Percentiles rank a stretch among this genome's conserved stretches.
Conservation (phyloP, 805 yeast species). For the Diddensiella transvaalensis region DNA sequence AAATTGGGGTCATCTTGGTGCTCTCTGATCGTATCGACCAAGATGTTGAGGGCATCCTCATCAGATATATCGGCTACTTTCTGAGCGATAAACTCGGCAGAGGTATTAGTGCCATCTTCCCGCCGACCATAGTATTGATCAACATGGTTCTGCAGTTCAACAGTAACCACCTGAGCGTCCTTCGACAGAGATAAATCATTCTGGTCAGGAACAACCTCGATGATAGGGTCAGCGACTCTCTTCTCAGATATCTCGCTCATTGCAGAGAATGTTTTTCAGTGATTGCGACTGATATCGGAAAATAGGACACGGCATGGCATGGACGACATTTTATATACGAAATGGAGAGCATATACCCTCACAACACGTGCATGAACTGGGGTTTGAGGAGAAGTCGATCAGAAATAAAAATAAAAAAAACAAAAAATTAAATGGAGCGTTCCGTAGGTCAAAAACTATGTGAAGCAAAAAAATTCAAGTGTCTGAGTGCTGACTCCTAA, state of each 20-base stretch:
- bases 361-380: too few relatives aligned
- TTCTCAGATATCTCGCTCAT: not conserved
- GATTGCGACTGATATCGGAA: not conserved
- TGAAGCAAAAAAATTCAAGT: too few relatives aligned
- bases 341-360: not conserved
- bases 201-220: not conserved
- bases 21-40: constrained; percentile 39
- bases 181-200: too few relatives aligned
- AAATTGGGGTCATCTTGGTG: constrained; percentile 50
- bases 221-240: not conserved
- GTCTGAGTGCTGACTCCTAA: too few relatives aligned
- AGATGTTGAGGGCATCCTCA: constrained; percentile 40
- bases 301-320: not conserved
- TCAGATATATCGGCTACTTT: constrained; percentile 24
- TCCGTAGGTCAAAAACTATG: too few relatives aligned
- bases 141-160: constrained; percentile 1
- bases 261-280: not conserved
- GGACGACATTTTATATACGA: not conserved
- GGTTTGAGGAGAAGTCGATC: too few relatives aligned
- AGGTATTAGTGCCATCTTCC: not conserved
- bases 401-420: too few relatives aligned
- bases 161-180: not conserved
- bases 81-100: constrained; percentile 8
- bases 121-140: not conserved
- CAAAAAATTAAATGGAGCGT: too few relatives aligned